Evolutionary conservation across 805 yeast genomes (phyloP).

Genomic region (Candida pseudoglaebosa): DNA sequence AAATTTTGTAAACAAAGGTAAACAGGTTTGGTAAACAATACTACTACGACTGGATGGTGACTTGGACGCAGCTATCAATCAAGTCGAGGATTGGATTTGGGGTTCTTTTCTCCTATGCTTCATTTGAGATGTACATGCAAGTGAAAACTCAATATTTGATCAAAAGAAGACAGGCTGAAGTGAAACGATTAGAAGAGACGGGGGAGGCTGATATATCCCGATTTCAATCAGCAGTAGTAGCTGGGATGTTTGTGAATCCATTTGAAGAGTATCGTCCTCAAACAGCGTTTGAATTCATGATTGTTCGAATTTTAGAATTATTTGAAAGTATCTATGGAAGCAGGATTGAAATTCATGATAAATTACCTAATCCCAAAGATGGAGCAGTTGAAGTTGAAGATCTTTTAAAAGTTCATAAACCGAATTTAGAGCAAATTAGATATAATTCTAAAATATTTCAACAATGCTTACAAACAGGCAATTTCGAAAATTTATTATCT

Average conservation of each 20-base stretch:
- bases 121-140: constrained; percentile 62
- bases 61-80: constrained; percentile 15
- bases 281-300: constrained; percentile 79
- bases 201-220: constrained; percentile 15
- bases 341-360: constrained; percentile 32
- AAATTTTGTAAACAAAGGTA: background rate
- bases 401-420: constrained; percentile 56
- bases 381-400: constrained; percentile 51
- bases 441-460: constrained; percentile 27
- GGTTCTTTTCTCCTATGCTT: constrained; percentile 51
- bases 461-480: constrained; percentile 18
- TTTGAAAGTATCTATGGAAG: constrained; percentile 50
- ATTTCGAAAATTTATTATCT: constrained; percentile 14
- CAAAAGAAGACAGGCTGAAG: constrained; percentile 34
- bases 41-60: constrained; percentile 1
- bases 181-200: constrained; percentile 13
- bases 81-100: constrained; percentile 41
- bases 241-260: constrained; percentile 86
- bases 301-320: constrained; percentile 67
- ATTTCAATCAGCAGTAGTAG: constrained; percentile 41
- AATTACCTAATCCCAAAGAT: constrained; percentile 38
- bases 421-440: constrained; percentile 48
- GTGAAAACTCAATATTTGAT: constrained; percentile 53
- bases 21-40: background rate
- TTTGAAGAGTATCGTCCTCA: constrained; percentile 87